Evolutionary conservation across 2,329 filamentous ascomycete genomes (phyloP).

Genomic region (Madurella fahalii): DNA sequence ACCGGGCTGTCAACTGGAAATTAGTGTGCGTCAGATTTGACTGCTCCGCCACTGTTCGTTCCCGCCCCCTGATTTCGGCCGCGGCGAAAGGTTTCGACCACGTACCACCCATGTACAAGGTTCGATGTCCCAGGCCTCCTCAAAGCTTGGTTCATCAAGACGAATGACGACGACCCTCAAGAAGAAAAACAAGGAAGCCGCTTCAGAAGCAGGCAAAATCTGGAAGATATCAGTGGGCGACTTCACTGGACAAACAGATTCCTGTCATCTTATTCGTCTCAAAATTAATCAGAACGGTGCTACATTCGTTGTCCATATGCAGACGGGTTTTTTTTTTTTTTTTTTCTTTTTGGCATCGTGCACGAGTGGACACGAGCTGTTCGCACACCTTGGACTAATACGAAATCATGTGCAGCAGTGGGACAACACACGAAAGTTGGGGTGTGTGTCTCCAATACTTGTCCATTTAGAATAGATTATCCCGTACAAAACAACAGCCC

Average conservation of each 20-base stretch:
- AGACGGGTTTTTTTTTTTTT: too few species aligned
- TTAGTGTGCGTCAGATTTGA: conserved; percentile 21
- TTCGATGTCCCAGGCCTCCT: background rate
- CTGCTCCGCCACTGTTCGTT: conserved; percentile 23
- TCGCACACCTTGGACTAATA: too few species aligned
- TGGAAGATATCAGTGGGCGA: background rate
- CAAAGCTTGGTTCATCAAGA: conserved; percentile 1
- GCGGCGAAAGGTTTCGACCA: conserved; percentile 10
- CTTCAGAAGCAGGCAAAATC: background rate
- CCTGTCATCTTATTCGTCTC: too few species aligned
- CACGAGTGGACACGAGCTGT: too few species aligned
- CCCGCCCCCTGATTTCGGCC: conserved; percentile 16
- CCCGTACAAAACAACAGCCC: too few species aligned
- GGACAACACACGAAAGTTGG: too few species aligned
- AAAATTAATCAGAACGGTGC: too few species aligned
- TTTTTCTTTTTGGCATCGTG: too few species aligned
- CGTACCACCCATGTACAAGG: conserved; percentile 15
- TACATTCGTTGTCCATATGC: too few species aligned
- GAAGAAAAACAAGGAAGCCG: background rate
- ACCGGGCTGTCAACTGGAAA: conserved; percentile 18
- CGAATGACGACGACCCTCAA: conserved; percentile 8
- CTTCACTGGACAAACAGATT: background rate
- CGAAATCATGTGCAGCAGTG: too few species aligned
- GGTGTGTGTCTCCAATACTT: too few species aligned
- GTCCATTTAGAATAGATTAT: too few species aligned